Evolutionary conservation across 1,284 basidiomycete species (phyloP), one percentile per base, ranked within the genome.

Genomic region (Malassezia arunalokei): DNA sequence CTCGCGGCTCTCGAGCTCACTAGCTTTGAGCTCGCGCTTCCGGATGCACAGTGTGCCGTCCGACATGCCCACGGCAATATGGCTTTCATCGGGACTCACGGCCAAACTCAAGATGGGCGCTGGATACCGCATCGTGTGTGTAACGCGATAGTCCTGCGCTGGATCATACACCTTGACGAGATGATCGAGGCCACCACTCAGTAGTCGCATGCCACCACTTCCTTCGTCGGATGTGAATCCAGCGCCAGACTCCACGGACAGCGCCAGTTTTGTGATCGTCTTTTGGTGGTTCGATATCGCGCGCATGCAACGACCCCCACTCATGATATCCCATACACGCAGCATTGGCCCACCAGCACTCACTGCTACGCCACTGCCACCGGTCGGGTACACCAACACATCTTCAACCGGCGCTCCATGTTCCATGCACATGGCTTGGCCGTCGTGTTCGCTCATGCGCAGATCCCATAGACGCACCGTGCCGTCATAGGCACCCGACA

Each of bases 51-150:
- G 79, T 1, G 92, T 96, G 1, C 92, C 92, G 72, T 98, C 94
- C 2, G 89, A 85, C 85, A 96, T 89, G 27, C 92, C 94, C 2
- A 86, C 87, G 0, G 87, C 87, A 43, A 98, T 85, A 67, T 96
- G 91, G 1, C 88, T 92, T 68, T 94, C 89, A 74, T 96, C 92
- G 15, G 91, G 91, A 83, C 92, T 57, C 86, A 96, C 55, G 87
- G 88, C 90, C 41, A 98, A 77, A 66, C 83, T 88, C 5, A 99
- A 78, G 3, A 99, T 77, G 1, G 91, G 89, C 1, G 90, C 87
- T 3, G 91, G 87, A 74, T 98, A 98, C 39, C 92, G 84, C 89
- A 99, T 98, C 0, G 94, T 96, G 73, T 99, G 94, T 8, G 92
- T 84, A 29, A 98, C 94, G 35, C 84, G 84, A 52, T 64, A 71